Conservation (phyloP, 441 rosid genomes). For the Jatropha podagrica region DNA sequence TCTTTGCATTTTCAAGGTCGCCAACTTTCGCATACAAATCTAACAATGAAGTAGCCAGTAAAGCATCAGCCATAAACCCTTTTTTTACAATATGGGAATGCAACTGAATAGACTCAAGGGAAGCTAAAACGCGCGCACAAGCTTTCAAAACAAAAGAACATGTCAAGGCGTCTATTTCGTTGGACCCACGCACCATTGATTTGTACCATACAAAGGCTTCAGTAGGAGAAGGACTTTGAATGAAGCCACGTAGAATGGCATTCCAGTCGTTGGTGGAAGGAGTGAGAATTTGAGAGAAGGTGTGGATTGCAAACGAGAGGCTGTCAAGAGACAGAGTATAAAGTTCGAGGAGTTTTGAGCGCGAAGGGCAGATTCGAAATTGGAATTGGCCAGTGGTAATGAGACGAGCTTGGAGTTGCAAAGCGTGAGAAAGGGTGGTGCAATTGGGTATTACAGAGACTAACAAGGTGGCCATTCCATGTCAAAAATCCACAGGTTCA, state of each 20-base stretch:
- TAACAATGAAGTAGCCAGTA: constrained; percentile 70
- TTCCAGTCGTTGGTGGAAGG: constrained; percentile 88
- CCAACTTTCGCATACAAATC: constrained; percentile 70
- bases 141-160: constrained; percentile 82
- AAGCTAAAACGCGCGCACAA: constrained; percentile 62
- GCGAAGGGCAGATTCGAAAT: constrained; percentile 43
- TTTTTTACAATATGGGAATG: constrained; percentile 50
- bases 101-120: constrained; percentile 46
- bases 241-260: constrained; percentile 77
- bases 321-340: constrained; percentile 56
- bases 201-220: constrained; percentile 59
- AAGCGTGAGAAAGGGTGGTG: constrained; percentile 46
- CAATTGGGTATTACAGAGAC: constrained; percentile 43
- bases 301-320: constrained; percentile 54
- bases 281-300: constrained; percentile 47
- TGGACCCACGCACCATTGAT: constrained; percentile 44
- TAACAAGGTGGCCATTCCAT: constrained; percentile 47
- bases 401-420: constrained; percentile 69
- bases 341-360: constrained; percentile 74
- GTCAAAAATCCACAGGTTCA: not conserved
- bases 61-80: constrained; percentile 65
- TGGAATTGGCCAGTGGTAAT: constrained; percentile 52
- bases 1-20: constrained; percentile 39
- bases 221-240: constrained; percentile 51
- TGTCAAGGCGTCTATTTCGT: constrained; percentile 67